Base-by-base conservation (phyloP, 1,284 basidiomycete species). In the Violaceomyces palustris region DNA sequence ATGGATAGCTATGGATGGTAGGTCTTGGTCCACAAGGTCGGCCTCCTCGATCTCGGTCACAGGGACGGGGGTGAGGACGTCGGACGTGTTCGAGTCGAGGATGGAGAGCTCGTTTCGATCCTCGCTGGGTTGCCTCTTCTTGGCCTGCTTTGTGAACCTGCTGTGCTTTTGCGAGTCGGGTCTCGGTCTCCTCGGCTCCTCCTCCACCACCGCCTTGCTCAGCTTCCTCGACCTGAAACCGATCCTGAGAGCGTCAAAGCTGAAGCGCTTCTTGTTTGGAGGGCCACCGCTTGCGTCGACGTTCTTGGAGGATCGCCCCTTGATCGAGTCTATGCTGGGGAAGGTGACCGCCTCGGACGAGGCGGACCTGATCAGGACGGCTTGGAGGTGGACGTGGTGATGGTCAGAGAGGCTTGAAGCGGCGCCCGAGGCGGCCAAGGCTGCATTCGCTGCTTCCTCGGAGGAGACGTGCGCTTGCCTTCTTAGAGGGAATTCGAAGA, bases 241-340 rank as follows among this genome's bases (percentile, higher is more conserved):
- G 2, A 54, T 25, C 5, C 47, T 47, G 3, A 59, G 23, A 4
- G 39, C 48, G 21, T 59, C 39, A n/a, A 54, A 29, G 37, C 56
- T 54, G 43, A 59, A 59, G 8, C 51, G n/a, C n/a, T 45, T 48
- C 39, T 51, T 59, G 32, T 34, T 34, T 12, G 8, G 8, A 9
- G 26, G n/a, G n/a, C 9, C 9, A 9, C 26, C 9, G 26, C 26
- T 28, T 8, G 26, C 26, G n/a, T 28, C n/a, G n/a, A n/a, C n/a
- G n/a, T 28, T n/a, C 26, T 8, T 28, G 26, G 26, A n/a, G 9
- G 26, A 14, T 14, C 9, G 26, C 26, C 9, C 9, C 26, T 9
- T 27, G 9, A 27, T 8, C 26, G 26, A 30, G 6, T 17, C 29
- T 27, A 8, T 8, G 26, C 26, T 8, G 26, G 8, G 26, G 26